Evolutionary conservation across 2,329 filamentous ascomycete genomes (phyloP), one percentile per base, ranked within the genome.

Genomic region (Hymenoscyphus repandus): DNA sequence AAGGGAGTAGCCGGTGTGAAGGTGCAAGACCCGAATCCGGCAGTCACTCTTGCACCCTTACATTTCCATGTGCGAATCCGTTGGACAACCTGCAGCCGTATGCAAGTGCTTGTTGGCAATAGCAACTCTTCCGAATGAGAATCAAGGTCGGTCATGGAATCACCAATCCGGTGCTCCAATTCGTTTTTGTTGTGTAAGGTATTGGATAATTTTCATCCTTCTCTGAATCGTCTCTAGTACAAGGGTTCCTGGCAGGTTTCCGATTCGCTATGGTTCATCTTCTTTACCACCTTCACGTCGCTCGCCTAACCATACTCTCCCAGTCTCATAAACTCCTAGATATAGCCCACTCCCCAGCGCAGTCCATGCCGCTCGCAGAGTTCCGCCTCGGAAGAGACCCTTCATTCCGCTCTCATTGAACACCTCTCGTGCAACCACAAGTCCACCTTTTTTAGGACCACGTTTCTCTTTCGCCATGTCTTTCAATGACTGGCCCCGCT

Each of bases 301-400:
- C 40, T 60, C 55, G 6, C 61, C 61, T 55, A 85, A 66, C 74
- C 80, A 88, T 36, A 79, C 72, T 63, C 89, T 83, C 9, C 87
- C 85, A 57, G 83, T 84, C 68, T 96, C 90, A 69, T 96, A 96
- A 39, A 87, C 85, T 20, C 89, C 88, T 38, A 96, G 71, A 73
- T 96, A 96, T 50, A 96, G 70, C 3, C 90, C 90, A 64, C 86
- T 86, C 0, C 90, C 89, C 5, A 95, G 58, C 48, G 89, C 85
- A 12, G 90, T 93, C 46, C 90, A 96, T 1, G 79, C 78, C 7
- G 79, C 82, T 53, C 91, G 79, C 58, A 96, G 71, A 32, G 78
- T 71, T 2, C 83, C 88, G 6, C 91, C 91, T 32, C 86, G 76
- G 68, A 93, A 95, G 34, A 96, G 69, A 0, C 90, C 90, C 51